Conservation (phyloP, 148 eudicot genomes). For the Dianthus caryophyllus region DNA sequence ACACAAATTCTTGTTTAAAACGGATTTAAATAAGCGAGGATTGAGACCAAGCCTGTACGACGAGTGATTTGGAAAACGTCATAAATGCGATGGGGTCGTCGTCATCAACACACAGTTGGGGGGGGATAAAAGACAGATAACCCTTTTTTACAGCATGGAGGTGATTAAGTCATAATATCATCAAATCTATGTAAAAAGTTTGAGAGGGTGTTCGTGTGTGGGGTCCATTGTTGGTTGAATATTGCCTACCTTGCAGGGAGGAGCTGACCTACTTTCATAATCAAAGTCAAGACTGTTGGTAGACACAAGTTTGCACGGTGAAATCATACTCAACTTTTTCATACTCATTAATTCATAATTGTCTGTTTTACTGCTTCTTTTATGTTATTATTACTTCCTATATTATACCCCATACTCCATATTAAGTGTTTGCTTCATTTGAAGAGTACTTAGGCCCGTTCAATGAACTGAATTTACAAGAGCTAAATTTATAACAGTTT, state of each 20-base stretch:
- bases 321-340: neutral
- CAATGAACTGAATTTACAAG: no score
- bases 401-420: neutral
- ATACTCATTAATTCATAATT: neutral
- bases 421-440: neutral
- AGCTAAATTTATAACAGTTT: no score
- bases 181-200: constrained; percentile 16
- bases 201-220: no score
- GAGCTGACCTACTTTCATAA: constrained; percentile 25
- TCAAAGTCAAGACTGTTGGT: constrained; percentile 5
- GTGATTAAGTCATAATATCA: constrained; percentile 23
- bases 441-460: no score
- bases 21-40: no score
- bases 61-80: no score
- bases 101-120: constrained; percentile 25
- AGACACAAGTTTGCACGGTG: neutral
- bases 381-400: neutral
- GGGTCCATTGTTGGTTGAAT: constrained; percentile 38
- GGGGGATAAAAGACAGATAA: neutral
- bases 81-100: constrained; percentile 9
- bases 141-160: constrained; percentile 10
- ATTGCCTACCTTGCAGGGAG: constrained; percentile 28
- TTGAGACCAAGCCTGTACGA: no score
- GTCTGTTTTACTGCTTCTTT: neutral
- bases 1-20: no score